Evolutionary conservation across 1,284 basidiomycete species (phyloP).

Genomic region (Papiliotrema terrestris): DNA sequence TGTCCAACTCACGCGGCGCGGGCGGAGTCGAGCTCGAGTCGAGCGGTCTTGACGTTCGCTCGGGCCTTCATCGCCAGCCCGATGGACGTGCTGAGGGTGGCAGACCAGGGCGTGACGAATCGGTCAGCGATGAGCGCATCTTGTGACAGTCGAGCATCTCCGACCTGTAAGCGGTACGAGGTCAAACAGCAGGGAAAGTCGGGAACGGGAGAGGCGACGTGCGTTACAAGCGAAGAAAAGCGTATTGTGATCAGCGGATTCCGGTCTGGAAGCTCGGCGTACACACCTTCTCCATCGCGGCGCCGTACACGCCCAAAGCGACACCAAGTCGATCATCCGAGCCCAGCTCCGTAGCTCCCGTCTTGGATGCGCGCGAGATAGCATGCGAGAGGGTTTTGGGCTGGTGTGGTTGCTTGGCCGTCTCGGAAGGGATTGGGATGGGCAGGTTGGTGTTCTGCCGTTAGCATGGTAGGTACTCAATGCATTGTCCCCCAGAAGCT

Average conservation of each 20-base stretch:
- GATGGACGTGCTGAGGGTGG: conserved; percentile 74
- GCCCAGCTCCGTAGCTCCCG: conserved; percentile 61
- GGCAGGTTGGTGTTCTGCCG: conserved; percentile 72
- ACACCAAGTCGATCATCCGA: conserved; percentile 67
- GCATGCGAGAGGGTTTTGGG: conserved; percentile 97
- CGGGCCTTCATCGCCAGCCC: conserved; percentile 85
- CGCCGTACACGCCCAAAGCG: conserved; percentile 73
- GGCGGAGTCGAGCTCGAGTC: conserved; percentile 72
- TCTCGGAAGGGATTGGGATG: conserved; percentile 58
- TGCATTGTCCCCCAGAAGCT: neutral
- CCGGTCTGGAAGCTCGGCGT: neutral
- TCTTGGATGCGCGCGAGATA: conserved; percentile 73
- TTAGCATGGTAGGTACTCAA: neutral
- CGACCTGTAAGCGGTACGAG: conserved; percentile 54
- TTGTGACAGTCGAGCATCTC: conserved; percentile 77
- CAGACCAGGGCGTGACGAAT: conserved; percentile 90
- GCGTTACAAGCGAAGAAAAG: neutral
- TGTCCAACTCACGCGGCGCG: conserved; percentile 49
- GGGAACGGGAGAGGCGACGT: neutral
- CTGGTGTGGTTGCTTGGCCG: conserved; percentile 52
- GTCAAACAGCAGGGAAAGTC: neutral
- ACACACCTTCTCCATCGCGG: conserved; percentile 71
- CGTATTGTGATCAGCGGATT: neutral
- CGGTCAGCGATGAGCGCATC: conserved; percentile 68
- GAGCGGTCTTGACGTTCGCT: conserved; percentile 76